phyloP scores from a whole-genome alignment of 805 yeast species.

The Barnettozyma pratensis region DNA sequence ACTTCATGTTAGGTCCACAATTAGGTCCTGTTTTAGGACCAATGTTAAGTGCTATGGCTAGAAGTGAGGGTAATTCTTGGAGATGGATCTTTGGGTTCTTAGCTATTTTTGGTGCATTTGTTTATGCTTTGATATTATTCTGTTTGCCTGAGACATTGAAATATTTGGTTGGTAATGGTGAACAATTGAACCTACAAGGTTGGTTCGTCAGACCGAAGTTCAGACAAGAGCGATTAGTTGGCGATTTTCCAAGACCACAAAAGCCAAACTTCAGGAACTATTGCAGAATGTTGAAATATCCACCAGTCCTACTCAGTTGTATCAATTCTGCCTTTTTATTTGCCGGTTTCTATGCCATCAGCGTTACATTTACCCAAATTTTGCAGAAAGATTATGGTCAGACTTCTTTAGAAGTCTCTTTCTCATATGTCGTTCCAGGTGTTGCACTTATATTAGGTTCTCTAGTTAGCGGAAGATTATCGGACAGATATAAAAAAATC shows the following conservation, averaged over 20 bases:
- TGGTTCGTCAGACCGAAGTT: conserved; percentile 29
- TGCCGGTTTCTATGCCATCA: conserved; percentile 49
- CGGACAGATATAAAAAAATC: conserved; percentile 33
- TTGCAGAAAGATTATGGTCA: conserved; percentile 35
- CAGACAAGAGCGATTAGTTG: conserved; percentile 22
- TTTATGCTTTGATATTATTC: conserved; percentile 45
- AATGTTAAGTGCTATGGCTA: conserved; percentile 68
- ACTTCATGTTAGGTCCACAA: conserved; percentile 81
- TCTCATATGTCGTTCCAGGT: conserved; percentile 51
- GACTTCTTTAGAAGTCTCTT: conserved; percentile 32
- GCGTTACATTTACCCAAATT: conserved; percentile 42
- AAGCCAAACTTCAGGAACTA: conserved; percentile 36
- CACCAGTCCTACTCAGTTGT: conserved; percentile 43
- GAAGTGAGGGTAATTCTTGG: conserved; percentile 70
- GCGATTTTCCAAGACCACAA: conserved; percentile 39
- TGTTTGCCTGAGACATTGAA: conserved; percentile 78
- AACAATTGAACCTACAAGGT: conserved; percentile 16
- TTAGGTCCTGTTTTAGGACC: conserved; percentile 87
- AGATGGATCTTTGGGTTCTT: conserved; percentile 78
- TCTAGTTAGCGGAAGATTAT: conserved; percentile 41
- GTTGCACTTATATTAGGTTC: conserved; percentile 44
- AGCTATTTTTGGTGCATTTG: conserved; percentile 59
- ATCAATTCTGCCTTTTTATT: conserved; percentile 45
- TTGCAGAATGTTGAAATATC: conserved; percentile 32
- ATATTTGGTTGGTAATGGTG: conserved; percentile 52